These are phyloP conservation scores for Phaeoacremonium minimum DNA, from an alignment of 2,329 filamentous ascomycete species.

Conservation along the genomic window DNA sequence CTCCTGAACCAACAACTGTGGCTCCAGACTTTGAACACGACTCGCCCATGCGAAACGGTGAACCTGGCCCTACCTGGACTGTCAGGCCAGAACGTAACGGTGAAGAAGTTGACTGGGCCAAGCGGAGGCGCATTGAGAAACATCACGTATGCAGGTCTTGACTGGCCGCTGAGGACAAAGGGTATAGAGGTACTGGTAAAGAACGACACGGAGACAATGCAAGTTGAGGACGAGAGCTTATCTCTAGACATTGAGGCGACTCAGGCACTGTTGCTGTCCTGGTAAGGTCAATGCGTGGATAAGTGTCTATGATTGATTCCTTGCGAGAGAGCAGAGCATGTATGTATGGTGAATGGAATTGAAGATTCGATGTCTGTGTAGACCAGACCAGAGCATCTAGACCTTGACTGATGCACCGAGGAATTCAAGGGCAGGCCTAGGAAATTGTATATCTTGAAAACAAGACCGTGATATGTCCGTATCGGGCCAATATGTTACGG, in stretches of 20 bases:
- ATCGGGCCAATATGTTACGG: no score
- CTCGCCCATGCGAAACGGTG: neutral
- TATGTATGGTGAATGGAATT: no score
- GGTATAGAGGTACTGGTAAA: neutral
- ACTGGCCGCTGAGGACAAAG: neutral
- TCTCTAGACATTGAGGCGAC: neutral
- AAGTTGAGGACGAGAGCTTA: neutral
- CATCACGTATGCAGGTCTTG: slow-evolving; percentile 2
- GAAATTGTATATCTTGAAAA: no score
- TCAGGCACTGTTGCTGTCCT: neutral
- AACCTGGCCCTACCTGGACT: neutral
- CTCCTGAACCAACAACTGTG: slow-evolving; percentile 1
- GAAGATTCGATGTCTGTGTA: no score
- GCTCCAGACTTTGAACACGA: neutral
- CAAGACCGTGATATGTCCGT: no score
- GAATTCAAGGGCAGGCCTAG: no score
- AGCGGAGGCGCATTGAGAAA: neutral
- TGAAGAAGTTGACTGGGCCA: neutral
- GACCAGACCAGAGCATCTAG: no score
- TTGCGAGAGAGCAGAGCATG: no score
- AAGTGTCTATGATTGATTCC: no score
- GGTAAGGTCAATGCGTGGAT: no score
- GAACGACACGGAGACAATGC: slow-evolving; percentile 1
- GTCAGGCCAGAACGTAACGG: neutral
- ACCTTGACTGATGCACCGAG: no score